A percentile compares a stretch with the other conserved stretches of the same genome.
phyloP scores from a whole-genome alignment of 2,329 filamentous ascomycete species.

The Colletotrichum horii region DNA sequence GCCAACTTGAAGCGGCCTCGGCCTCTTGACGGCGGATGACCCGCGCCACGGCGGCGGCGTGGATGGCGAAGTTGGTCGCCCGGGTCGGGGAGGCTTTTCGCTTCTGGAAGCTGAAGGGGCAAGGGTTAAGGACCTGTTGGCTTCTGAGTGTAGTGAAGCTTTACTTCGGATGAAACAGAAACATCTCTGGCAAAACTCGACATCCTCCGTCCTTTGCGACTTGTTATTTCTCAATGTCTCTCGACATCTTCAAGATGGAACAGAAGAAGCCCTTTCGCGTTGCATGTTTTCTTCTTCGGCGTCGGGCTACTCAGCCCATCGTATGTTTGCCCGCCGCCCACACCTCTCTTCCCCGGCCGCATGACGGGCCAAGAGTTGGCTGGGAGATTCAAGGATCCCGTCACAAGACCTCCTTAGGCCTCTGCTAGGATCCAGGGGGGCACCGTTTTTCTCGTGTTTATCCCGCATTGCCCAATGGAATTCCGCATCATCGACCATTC shows the following conservation, averaged over 20 bases:
- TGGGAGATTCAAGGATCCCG: not conserved
- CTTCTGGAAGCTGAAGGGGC: not conserved
- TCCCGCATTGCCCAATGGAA: slow-evolving; percentile 1
- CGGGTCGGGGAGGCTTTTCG: not conserved
- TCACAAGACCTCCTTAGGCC: not conserved
- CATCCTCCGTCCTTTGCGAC: not conserved
- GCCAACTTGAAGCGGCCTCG: not conserved
- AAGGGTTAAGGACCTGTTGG: not conserved
- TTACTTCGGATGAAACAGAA: not conserved
- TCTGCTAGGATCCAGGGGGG: not conserved
- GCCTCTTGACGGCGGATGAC: not conserved
- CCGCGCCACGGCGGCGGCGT: not conserved
- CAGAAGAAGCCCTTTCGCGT: not conserved
- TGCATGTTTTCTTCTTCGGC: not conserved
- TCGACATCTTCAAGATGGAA: not conserved
- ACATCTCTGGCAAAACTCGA: not conserved
- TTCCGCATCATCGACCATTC: not conserved
- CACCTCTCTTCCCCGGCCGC: not conserved
- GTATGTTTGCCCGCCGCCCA: not conserved
- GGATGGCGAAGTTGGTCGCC: not conserved
- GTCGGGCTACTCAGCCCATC: not conserved
- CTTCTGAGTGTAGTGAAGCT: not conserved
- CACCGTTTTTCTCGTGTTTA: not conserved
- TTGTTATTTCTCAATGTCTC: not conserved
- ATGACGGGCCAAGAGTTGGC: slow-evolving; percentile 5